Conservation (phyloP, 2,329 filamentous ascomycete species). For the Cylindrodendrum hubeiense region DNA sequence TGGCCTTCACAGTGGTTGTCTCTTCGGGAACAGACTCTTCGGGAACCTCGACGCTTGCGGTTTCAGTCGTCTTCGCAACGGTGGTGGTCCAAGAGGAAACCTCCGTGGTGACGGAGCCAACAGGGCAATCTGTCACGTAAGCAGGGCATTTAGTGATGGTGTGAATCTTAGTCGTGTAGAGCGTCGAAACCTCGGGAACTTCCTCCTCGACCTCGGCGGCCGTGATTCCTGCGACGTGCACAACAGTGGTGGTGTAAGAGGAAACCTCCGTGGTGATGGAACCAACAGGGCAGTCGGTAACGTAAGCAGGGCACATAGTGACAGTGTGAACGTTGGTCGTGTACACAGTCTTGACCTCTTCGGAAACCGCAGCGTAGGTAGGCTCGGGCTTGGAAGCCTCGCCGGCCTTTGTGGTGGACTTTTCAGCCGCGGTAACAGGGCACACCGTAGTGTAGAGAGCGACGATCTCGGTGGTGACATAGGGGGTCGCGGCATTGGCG, state of each 20-base stretch:
- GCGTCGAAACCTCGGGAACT: conserved; percentile 33
- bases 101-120: conserved; percentile 49
- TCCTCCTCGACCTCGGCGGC: neutral
- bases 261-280: conserved; percentile 48
- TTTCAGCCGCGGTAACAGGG: conserved; percentile 44
- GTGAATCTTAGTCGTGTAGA: conserved; percentile 63
- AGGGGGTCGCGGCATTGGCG: conserved; percentile 46
- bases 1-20: conserved; percentile 21
- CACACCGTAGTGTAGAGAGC: conserved; percentile 60
- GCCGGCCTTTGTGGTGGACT: conserved; percentile 28
- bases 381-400: conserved; percentile 21
- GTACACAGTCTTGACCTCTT: conserved; percentile 59
- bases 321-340: conserved; percentile 65
- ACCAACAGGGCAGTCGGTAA: conserved; percentile 61
- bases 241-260: conserved; percentile 35
- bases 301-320: conserved; percentile 64
- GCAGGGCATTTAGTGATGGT: conserved; percentile 68
- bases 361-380: conserved; percentile 28
- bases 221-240: neutral
- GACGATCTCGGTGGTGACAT: conserved; percentile 56
- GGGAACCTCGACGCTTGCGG: conserved; percentile 27
- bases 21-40: conserved; percentile 14
- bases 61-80: conserved; percentile 8
- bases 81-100: conserved; percentile 42
- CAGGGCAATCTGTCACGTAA: conserved; percentile 62